Conservation (phyloP, 257 asterid species). For the Haberlea rhodopensis region DNA sequence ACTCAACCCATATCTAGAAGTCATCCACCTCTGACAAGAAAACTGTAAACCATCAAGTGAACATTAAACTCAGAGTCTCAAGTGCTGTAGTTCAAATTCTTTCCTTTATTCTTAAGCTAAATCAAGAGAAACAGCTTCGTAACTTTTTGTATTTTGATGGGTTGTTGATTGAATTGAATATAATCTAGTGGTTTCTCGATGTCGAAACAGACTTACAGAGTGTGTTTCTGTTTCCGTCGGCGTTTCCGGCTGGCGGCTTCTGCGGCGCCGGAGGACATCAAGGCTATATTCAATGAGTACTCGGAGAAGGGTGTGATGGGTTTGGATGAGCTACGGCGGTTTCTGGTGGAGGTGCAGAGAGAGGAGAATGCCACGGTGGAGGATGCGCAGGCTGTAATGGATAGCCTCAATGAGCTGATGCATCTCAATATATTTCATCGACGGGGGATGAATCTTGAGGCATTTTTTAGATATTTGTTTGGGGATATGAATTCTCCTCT, state of each 20-base stretch:
- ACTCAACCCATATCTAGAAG: too few species aligned
- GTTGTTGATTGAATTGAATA: neutral
- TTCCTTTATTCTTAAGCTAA: neutral
- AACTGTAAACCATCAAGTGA: too few species aligned
- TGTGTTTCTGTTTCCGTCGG: constrained; percentile 73
- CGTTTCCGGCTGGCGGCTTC: constrained; percentile 51
- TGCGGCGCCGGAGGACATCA: constrained; percentile 63
- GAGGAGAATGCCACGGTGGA: constrained; percentile 50
- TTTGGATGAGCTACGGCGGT: constrained; percentile 44
- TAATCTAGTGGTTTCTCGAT: constrained; percentile 21
- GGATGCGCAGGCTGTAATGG: constrained; percentile 51
- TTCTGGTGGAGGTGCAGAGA: constrained; percentile 67
- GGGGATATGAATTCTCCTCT: constrained; percentile 59
- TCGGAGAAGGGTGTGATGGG: constrained; percentile 56
- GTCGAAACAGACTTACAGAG: constrained; percentile 67
- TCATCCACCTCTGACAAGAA: too few species aligned
- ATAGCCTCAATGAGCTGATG: constrained; percentile 38
- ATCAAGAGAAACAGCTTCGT: neutral
- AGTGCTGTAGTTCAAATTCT: neutral
- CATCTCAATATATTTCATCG: constrained; percentile 51
- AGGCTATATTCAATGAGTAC: constrained; percentile 38
- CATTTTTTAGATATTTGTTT: constrained; percentile 54
- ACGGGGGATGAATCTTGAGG: constrained; percentile 42
- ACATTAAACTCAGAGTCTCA: neutral
- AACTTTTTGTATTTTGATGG: neutral